phyloP scores from a whole-genome alignment of 2,329 filamentous ascomycete species.

The Fusarium sp. region DNA sequence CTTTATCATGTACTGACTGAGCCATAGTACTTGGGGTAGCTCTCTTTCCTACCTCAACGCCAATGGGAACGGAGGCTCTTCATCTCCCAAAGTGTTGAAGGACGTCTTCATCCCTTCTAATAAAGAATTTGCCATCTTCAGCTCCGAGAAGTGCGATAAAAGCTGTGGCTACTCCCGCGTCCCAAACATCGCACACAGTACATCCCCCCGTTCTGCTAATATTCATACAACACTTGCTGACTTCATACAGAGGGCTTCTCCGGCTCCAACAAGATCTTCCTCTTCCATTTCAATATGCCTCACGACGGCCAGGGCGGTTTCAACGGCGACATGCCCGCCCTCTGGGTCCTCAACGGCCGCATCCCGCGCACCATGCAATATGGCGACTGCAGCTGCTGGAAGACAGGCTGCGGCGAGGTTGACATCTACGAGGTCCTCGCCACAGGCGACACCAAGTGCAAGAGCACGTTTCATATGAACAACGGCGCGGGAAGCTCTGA shows the following conservation, averaged over 20 bases:
- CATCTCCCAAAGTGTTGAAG: slow-evolving; percentile 57
- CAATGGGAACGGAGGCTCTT: slow-evolving; percentile 56
- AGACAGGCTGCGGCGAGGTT: slow-evolving; percentile 76
- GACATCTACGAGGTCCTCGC: slow-evolving; percentile 81
- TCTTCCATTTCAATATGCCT: slow-evolving; percentile 82
- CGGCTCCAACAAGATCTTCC: slow-evolving; percentile 78
- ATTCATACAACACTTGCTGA: slow-evolving; percentile 7
- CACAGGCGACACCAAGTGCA: slow-evolving; percentile 73
- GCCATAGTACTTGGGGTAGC: slow-evolving; percentile 58
- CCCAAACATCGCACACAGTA: slow-evolving; percentile 61
- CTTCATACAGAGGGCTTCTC: slow-evolving; percentile 72
- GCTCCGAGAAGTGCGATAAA: slow-evolving; percentile 57
- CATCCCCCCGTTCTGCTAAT: slow-evolving; percentile 15
- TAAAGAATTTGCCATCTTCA: slow-evolving; percentile 63
- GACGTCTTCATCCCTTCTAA: slow-evolving; percentile 57
- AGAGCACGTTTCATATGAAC: slow-evolving; percentile 77
- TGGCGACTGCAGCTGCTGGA: slow-evolving; percentile 79
- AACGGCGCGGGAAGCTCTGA: slow-evolving; percentile 75
- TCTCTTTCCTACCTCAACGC: slow-evolving; percentile 62
- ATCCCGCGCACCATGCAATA: slow-evolving; percentile 81
- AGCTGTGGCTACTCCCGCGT: slow-evolving; percentile 61
- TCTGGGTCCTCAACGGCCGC: slow-evolving; percentile 81
- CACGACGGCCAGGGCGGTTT: slow-evolving; percentile 64
- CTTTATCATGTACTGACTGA: slow-evolving; percentile 23
- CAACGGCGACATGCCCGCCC: slow-evolving; percentile 77